Conservation (phyloP, 345 rosid genomes). For the Citrus maxima region DNA sequence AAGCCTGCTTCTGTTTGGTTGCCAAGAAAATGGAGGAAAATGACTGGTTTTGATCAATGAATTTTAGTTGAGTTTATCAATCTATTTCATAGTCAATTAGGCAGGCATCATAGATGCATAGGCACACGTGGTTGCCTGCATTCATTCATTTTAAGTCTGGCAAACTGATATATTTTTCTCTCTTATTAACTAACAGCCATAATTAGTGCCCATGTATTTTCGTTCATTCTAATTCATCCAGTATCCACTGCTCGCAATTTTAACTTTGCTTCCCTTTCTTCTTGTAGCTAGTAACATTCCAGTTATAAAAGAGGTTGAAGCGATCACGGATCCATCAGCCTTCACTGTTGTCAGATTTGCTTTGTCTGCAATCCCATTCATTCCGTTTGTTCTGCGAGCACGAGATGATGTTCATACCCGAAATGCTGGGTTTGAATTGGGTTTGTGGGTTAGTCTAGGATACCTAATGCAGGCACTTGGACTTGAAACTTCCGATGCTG, state of each 20-base stretch:
- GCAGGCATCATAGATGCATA: background rate
- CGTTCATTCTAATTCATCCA: background rate
- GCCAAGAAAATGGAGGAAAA: background rate
- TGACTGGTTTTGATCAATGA: background rate
- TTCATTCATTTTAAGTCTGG: background rate
- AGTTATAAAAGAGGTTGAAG: slow-evolving; percentile 57
- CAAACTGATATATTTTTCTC: background rate
- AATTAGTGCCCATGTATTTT: background rate
- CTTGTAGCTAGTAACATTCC: slow-evolving; percentile 57
- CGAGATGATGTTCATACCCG: slow-evolving; percentile 40
- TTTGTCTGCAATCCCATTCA: slow-evolving; percentile 51
- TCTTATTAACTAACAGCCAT: background rate
- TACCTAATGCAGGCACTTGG: slow-evolving; percentile 61
- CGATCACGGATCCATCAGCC: slow-evolving; percentile 45
- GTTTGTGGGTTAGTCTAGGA: slow-evolving; percentile 60
- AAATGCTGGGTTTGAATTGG: slow-evolving; percentile 63
- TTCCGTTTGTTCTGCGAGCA: slow-evolving; percentile 43
- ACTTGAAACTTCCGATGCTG: slow-evolving; percentile 53
- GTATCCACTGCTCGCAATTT: background rate
- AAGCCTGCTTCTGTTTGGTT: slow-evolving; percentile 4
- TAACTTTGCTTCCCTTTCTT: slow-evolving; percentile 7
- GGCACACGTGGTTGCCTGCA: background rate
- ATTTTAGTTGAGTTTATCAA: too few relatives aligned
- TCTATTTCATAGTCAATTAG: background rate
- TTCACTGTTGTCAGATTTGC: slow-evolving; percentile 52